Evolutionary conservation across 495 filamentous ascomycete species (phyloP), one percentile per base, ranked within the genome.

Genomic region (Viridothelium virens): DNA sequence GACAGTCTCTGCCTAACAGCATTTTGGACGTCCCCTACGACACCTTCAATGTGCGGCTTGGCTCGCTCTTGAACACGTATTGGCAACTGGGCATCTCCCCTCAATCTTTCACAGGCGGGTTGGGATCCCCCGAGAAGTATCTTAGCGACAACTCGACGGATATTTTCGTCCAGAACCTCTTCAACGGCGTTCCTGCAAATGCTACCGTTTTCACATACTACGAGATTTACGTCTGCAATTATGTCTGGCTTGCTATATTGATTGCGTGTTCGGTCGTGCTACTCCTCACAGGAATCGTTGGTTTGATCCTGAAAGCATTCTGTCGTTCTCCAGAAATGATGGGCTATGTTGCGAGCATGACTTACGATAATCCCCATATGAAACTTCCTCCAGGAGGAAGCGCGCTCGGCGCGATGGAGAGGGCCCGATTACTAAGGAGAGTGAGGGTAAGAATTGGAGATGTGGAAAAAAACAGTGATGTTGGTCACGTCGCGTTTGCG

Each of bases 401-500:
- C 31, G 65, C 59, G 16, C 56, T 70, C 14, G 70, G 71, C 61
- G 71, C 62, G 11, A 70, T 71, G 61, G 67, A 73, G 56, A 18
- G 71, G 46, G 67, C 70, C 9, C 62, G 67, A 34, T 12, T 69
- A 36, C 46, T 73, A 62, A 68, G 63, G 46, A 67, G 69, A 63
- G 56, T 69, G 0, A 56, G 66, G 34, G 63, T 74, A 3, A 66
- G 56, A 31, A 56, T 74, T 34, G 72, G 69, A 14, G 72, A 74
- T 64, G 70, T 71, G 33, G 18, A 47, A 31, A 67, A 61, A 0
- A 62, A 68, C 18, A 46, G 62, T 12, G 65, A 69, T 14, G 65
- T 70, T 5, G 72, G 70, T 5, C 68, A 74, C 64, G 64, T 74
- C 50, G 69, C 70, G 10, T 61, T 73, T n/a, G n/a, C n/a, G n/a